These are phyloP conservation scores for Fusarium mundagurra DNA, from an alignment of 2,329 filamentous ascomycete genomes.

Conservation along the genomic window DNA sequence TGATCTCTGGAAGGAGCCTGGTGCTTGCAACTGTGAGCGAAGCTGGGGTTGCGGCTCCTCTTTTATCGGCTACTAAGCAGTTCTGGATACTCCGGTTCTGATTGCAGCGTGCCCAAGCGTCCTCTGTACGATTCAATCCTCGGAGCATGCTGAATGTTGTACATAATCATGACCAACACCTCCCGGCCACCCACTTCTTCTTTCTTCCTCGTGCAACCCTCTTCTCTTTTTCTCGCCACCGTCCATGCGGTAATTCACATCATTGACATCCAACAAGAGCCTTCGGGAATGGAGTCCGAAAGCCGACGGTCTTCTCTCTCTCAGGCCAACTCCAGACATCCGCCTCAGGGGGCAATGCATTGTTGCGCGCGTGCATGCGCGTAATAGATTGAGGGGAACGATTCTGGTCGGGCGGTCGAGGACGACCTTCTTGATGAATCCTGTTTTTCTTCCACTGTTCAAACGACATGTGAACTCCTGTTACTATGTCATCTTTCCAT, in stretches of 20 bases:
- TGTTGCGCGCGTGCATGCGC: not conserved
- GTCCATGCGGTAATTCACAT: slow-evolving; percentile 9
- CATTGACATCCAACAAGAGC: slow-evolving; percentile 13
- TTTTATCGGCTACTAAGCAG: slow-evolving; percentile 36
- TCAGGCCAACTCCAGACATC: slow-evolving; percentile 8
- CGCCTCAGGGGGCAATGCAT: slow-evolving; percentile 9
- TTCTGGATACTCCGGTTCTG: slow-evolving; percentile 5
- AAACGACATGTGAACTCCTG: slow-evolving; percentile 16
- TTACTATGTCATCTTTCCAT: slow-evolving; percentile 26
- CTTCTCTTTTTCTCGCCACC: slow-evolving; percentile 13
- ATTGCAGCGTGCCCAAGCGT: slow-evolving; percentile 37
- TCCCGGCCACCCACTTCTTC: slow-evolving; percentile 37
- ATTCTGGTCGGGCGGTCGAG: slow-evolving; percentile 22
- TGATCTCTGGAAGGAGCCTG: slow-evolving; percentile 83
- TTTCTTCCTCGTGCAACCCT: slow-evolving; percentile 15
- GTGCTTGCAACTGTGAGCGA: slow-evolving; percentile 78
- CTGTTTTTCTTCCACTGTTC: slow-evolving; percentile 5
- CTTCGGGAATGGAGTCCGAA: slow-evolving; percentile 24
- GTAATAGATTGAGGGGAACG: not conserved
- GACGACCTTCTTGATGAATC: slow-evolving; percentile 28
- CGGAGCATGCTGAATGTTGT: slow-evolving; percentile 44
- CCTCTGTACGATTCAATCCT: slow-evolving; percentile 26
- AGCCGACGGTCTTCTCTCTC: slow-evolving; percentile 23
- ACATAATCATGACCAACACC: slow-evolving; percentile 42
- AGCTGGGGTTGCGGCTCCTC: slow-evolving; percentile 71